Evolutionary conservation across 2,329 filamentous ascomycete genomes (phyloP), one percentile per base, ranked within the genome.

Genomic region (Pseudopyrenochaeta lycopersici): DNA sequence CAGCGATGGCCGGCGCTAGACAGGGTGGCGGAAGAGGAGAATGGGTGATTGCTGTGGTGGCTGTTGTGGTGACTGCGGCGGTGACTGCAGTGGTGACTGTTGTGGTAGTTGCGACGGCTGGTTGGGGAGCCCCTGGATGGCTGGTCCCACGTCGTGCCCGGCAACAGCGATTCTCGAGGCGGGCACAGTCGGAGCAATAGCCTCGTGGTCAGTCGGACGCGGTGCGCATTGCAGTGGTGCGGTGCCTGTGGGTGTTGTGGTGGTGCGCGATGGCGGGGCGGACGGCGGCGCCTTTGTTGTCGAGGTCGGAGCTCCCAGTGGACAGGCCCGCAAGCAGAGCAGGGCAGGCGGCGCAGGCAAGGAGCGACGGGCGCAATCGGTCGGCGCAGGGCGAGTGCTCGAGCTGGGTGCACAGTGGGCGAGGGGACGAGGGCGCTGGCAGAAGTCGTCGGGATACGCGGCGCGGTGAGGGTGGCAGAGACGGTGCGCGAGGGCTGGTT

Each of bases 141-240:
- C 52, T 55, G 52, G 52, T 53, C 44, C 58, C 36, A 45, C 42
- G 48, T 63, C 56, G 55, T 57, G 42, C 33, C 52, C 56, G 33
- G 40, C 41, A 39, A 40, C 43, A 52, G 49, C 44, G 27, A 46
- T 54, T 56, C 47, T 31, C 41, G 31, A 49, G 27, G 60, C n/a
- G 51, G 49, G 52, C 55, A 47, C 29, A 52, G 49, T 40, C 30
- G 49, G 41, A 52, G 43, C 27, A 41, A 59, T 52, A 32, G 40
- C 29, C 21, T 43, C 39, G 33, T 30, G 36, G 42, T 60, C 56
- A 62, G 38, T 41, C 14, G 14, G 42, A 38, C 18, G 38, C 17
- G 56, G 39, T 46, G 54, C 56, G 56, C 61, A 64, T 58, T 35
- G 52, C 43, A 45, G 17, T 36, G 18, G 20, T 35, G 23, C 21